These are phyloP conservation scores for Phytophthora podocarpi DNA, from an alignment of 352 stramenopile species.

Conservation along the genomic window DNA sequence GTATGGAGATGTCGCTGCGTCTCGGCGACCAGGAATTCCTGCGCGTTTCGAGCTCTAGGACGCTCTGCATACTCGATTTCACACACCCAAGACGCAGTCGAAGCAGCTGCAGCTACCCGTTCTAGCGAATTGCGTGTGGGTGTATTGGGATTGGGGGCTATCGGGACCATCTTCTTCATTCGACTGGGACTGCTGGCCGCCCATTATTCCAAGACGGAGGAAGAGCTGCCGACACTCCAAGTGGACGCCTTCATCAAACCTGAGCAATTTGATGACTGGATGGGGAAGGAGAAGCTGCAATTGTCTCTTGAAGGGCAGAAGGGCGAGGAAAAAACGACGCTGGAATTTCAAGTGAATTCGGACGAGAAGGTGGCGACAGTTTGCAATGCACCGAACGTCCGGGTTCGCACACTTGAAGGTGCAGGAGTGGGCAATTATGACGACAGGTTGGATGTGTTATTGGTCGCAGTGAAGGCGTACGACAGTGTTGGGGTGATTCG, in stretches of 20 bases:
- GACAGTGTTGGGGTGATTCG: constrained; percentile 51
- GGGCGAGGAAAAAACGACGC: constrained; percentile 5
- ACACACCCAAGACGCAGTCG: background rate
- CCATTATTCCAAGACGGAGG: background rate
- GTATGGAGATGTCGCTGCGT: no score
- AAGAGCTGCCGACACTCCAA: background rate
- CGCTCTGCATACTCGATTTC: background rate
- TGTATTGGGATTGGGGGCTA: constrained; percentile 70
- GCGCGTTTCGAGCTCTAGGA: background rate
- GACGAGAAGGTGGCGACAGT: constrained; percentile 14
- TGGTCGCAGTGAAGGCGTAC: constrained; percentile 75
- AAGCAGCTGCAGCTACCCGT: background rate
- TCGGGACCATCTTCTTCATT: constrained; percentile 79
- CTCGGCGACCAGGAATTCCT: no score
- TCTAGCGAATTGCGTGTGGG: constrained; percentile 42
- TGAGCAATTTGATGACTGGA: constrained; percentile 40
- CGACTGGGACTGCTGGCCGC: constrained; percentile 42
- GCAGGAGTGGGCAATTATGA: background rate
- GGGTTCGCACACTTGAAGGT: constrained; percentile 39
- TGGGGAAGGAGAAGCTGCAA: background rate
- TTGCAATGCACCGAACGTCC: constrained; percentile 26
- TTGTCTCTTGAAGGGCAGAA: constrained; percentile 10
- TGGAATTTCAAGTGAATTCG: constrained; percentile 17
- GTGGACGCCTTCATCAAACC: constrained; percentile 65
- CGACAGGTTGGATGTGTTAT: constrained; percentile 53